Percentiles rank a stretch among this genome's conserved stretches.
Conservation (phyloP, 2,329 filamentous ascomycete species). For the Aschersonia sp. region DNA sequence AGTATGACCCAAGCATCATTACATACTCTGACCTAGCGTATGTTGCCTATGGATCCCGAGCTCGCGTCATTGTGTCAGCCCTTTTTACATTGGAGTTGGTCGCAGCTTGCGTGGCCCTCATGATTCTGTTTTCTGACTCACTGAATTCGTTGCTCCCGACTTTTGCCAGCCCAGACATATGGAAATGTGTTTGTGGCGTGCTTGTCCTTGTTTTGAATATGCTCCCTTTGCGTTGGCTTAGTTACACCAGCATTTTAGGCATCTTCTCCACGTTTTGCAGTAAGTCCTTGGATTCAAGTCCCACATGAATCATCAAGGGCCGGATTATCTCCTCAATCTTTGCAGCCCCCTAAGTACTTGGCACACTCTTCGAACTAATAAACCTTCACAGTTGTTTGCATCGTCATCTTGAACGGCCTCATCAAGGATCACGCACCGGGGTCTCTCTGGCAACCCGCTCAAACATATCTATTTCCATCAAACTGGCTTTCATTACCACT, state of each 20-base stretch:
- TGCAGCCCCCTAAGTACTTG: neutral
- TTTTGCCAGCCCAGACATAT: conserved; percentile 47
- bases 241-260: conserved; percentile 84
- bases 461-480: conserved; percentile 66
- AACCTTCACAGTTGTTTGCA: conserved; percentile 51
- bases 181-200: conserved; percentile 75
- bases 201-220: conserved; percentile 74
- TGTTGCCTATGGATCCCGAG: conserved; percentile 72
- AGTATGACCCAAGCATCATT: conserved; percentile 70
- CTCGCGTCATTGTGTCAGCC: conserved; percentile 67
- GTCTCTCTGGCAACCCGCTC: conserved; percentile 67
- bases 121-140: conserved; percentile 89
- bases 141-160: conserved; percentile 65
- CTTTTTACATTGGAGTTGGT: conserved; percentile 81
- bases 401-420: conserved; percentile 75
- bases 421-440: conserved; percentile 67
- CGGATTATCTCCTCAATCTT: neutral
- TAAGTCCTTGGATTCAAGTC: conserved; percentile 30
- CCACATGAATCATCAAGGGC: neutral
- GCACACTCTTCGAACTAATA: conserved; percentile 1
- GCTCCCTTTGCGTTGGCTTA: conserved; percentile 67
- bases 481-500: conserved; percentile 82
- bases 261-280: conserved; percentile 81
- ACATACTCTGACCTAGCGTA: conserved; percentile 92
- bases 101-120: conserved; percentile 75